Conservation (phyloP, 768 basidiomycete genomes). For the Leccinum fibrillosum region DNA sequence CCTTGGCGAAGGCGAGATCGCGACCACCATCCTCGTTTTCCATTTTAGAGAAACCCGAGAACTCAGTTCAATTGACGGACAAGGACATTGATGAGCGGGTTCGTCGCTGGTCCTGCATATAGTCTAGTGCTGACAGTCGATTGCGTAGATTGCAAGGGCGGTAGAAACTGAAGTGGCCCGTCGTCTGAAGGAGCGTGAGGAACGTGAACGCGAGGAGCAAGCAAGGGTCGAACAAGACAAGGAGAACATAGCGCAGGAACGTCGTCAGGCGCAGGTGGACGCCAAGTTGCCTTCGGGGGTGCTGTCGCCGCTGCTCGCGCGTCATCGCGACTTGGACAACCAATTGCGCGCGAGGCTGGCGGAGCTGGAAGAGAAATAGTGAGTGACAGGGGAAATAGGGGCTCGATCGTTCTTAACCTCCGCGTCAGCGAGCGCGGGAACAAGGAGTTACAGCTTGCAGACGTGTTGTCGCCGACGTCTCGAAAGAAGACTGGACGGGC, state of each 20-base stretch:
- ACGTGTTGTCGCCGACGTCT: conserved; percentile 66
- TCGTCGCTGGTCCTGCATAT: conserved; percentile 5
- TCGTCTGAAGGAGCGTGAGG: conserved; percentile 49
- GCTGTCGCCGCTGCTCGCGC: conserved; percentile 59
- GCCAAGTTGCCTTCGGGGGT: conserved; percentile 35
- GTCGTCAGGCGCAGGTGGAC: conserved; percentile 5
- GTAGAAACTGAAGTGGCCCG: conserved; percentile 74
- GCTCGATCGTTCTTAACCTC: conserved; percentile 7
- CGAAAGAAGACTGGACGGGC: conserved; percentile 82
- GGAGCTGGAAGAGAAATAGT: conserved; percentile 75
- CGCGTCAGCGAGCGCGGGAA: conserved; percentile 55
- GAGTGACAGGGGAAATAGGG: conserved; percentile 29
- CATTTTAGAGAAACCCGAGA: conserved; percentile 17
- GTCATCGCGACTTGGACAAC: conserved; percentile 65
- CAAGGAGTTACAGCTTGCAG: conserved; percentile 58
- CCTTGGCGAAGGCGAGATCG: conserved; percentile 16
- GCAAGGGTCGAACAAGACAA: conserved; percentile 22
- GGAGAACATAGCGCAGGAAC: conserved; percentile 21
- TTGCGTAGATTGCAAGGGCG: conserved; percentile 59
- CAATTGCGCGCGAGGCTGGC: conserved; percentile 61
- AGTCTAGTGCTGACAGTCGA: not conserved
- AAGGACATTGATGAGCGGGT: conserved; percentile 76
- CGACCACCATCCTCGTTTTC: conserved; percentile 17
- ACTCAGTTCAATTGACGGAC: conserved; percentile 43
- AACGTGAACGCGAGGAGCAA: conserved; percentile 32